Evolutionary conservation across 306 rosid genomes (phyloP).

Genomic region (Begonia peltatifolia): DNA sequence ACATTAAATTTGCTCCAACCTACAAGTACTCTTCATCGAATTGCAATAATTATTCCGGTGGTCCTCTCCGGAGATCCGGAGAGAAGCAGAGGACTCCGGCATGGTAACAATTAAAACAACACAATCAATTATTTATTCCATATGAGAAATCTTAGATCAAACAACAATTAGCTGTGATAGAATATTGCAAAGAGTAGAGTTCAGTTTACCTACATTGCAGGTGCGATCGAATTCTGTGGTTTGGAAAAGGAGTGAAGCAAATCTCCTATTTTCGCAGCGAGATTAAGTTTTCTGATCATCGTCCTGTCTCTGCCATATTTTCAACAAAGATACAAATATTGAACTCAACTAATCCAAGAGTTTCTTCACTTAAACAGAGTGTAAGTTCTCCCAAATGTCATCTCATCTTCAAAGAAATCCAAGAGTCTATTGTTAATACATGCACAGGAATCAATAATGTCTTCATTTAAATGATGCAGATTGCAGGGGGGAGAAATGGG

Average conservation of each 20-base stretch:
- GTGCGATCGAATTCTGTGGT: conserved; percentile 94
- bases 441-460: conserved; percentile 1
- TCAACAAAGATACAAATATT: conserved; percentile 50
- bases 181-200: background rate
- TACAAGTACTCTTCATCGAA: conserved; percentile 62
- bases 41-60: conserved; percentile 58
- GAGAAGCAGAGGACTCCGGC: conserved; percentile 98
- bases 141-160: background rate
- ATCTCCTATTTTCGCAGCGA: conserved; percentile 75
- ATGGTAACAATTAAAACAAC: conserved; percentile 31
- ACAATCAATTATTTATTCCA: background rate
- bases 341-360: conserved; percentile 28
- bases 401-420: background rate
- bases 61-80: conserved; percentile 43
- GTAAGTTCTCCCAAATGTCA: conserved; percentile 28
- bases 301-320: conserved; percentile 87
- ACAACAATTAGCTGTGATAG: too few species aligned
- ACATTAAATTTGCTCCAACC: conserved; percentile 78
- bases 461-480: conserved; percentile 11
- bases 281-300: conserved; percentile 90
- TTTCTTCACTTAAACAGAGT: conserved; percentile 16
- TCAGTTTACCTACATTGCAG: conserved; percentile 20
- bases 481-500: conserved; percentile 19
- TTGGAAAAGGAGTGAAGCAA: conserved; percentile 79
- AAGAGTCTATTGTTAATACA: background rate